Percentiles rank a stretch among this genome's conserved stretches.
phyloP scores from a whole-genome alignment of 2,329 filamentous ascomycete species.

The Ascocoryne sarcoides region DNA sequence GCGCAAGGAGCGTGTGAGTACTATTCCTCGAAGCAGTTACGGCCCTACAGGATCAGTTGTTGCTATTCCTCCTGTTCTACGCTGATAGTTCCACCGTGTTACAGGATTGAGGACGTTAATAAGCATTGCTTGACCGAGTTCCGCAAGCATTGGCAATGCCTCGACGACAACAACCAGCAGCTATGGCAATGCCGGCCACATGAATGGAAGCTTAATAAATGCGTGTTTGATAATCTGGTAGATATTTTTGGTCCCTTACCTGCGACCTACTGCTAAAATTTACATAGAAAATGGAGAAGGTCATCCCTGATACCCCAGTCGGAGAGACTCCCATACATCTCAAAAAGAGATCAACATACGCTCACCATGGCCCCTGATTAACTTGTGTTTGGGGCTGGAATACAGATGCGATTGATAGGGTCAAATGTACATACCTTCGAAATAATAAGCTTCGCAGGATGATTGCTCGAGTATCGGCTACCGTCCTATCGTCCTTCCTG shows the following conservation, averaged over 20 bases:
- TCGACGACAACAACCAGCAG: conserved; percentile 97
- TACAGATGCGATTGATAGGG: not conserved
- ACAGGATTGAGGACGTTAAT: conserved; percentile 88
- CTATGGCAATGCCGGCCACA: conserved; percentile 86
- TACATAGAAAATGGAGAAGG: conserved; percentile 68
- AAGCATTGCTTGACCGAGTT: conserved; percentile 88
- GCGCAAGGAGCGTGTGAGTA: conserved; percentile 89
- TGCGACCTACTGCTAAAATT: not conserved
- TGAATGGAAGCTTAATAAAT: conserved; percentile 89
- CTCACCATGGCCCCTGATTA: conserved; percentile 12
- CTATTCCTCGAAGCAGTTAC: too few species aligned
- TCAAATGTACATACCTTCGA: not conserved
- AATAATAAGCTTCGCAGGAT: too few species aligned
- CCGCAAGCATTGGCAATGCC: conserved; percentile 86
- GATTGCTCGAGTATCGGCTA: too few species aligned
- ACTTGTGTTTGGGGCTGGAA: not conserved
- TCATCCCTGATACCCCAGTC: conserved; percentile 64
- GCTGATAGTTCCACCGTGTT: conserved; percentile 7
- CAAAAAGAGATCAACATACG: conserved; percentile 49
- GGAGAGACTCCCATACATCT: conserved; percentile 67
- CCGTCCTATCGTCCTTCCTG: too few species aligned
- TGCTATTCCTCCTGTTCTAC: too few species aligned
- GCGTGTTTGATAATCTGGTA: conserved; percentile 93
- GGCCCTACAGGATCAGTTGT: too few species aligned
- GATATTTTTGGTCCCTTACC: conserved; percentile 28